Percentiles rank a stretch among this genome's conserved stretches.
phyloP scores from a whole-genome alignment of 2,329 filamentous ascomycete genomes.

The Trichoderma asperellum region DNA sequence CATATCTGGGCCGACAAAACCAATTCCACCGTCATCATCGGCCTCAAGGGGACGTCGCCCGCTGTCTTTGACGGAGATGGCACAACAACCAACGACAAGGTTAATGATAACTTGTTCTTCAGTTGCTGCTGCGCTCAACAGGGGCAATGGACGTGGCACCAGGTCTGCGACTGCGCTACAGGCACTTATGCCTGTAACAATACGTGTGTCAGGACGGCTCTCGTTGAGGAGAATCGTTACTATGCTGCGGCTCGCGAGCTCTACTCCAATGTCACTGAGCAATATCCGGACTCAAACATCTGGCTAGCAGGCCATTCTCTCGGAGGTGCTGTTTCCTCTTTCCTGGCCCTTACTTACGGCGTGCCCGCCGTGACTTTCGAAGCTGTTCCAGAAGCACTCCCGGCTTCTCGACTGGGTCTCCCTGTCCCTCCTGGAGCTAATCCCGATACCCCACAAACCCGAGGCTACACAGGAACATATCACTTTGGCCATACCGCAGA shows the following conservation, averaged over 20 bases:
- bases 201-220: slow-evolving; percentile 77
- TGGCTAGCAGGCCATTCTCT: slow-evolving; percentile 94
- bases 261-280: slow-evolving; percentile 86
- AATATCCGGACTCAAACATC: slow-evolving; percentile 82
- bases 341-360: slow-evolving; percentile 89
- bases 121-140: slow-evolving; percentile 97
- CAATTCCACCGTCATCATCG: slow-evolving; percentile 88
- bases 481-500: slow-evolving; percentile 97
- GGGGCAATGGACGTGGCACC: slow-evolving; percentile 84
- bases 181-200: slow-evolving; percentile 89
- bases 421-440: slow-evolving; percentile 81
- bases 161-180: slow-evolving; percentile 91
- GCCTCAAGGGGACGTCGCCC: slow-evolving; percentile 85
- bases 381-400: slow-evolving; percentile 86
- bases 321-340: slow-evolving; percentile 84
- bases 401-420: slow-evolving; percentile 81
- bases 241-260: slow-evolving; percentile 88
- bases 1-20: slow-evolving; percentile 88
- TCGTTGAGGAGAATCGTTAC: slow-evolving; percentile 84
- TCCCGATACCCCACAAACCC: slow-evolving; percentile 69
- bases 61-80: slow-evolving; percentile 96
- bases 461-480: slow-evolving; percentile 75
- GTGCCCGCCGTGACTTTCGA: slow-evolving; percentile 91
- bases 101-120: slow-evolving; percentile 97
- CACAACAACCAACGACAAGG: slow-evolving; percentile 95